These are phyloP conservation scores for Penicillium waksmanii DNA, from an alignment of 495 filamentous ascomycete genomes.

Conservation along the genomic window DNA sequence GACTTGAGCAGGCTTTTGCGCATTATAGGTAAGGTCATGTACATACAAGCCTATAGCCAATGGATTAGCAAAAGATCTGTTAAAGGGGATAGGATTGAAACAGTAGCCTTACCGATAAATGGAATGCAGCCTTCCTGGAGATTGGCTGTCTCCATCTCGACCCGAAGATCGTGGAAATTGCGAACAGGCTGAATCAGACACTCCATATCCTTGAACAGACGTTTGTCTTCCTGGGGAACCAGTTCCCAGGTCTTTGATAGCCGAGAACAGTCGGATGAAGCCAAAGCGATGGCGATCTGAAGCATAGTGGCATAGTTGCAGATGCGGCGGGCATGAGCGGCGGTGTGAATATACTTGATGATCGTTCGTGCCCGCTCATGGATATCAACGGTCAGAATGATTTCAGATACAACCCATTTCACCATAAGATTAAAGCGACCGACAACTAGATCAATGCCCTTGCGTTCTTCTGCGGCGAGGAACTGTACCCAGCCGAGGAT, in stretches of 20 bases:
- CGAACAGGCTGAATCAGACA: constrained; percentile 79
- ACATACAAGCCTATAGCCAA: constrained; percentile 70
- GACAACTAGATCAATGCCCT: constrained; percentile 92
- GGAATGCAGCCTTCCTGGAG: constrained; percentile 90
- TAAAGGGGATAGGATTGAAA: background rate
- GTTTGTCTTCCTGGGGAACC: constrained; percentile 69
- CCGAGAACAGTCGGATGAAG: constrained; percentile 77
- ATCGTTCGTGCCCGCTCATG: constrained; percentile 84
- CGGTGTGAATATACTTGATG: constrained; percentile 91
- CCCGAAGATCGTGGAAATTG: constrained; percentile 88
- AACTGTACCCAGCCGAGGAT: constrained; percentile 88
- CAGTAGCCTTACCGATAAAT: constrained; percentile 73
- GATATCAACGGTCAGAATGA: constrained; percentile 79
- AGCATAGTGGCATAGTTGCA: constrained; percentile 97
- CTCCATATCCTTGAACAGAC: constrained; percentile 80
- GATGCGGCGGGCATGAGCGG: constrained; percentile 77
- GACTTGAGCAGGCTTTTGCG: constrained; percentile 77
- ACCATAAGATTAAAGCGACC: constrained; percentile 97
- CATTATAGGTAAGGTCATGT: constrained; percentile 95
- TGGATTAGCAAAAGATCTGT: constrained; percentile 5
- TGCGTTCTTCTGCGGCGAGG: constrained; percentile 76
- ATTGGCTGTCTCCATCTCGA: constrained; percentile 85
- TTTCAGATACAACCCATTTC: constrained; percentile 94
- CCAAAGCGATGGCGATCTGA: constrained; percentile 89
- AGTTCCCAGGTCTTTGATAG: constrained; percentile 81